Percentiles rank a stretch among this genome's conserved stretches.
phyloP scores from a whole-genome alignment of 2,329 filamentous ascomycete species.

The Achaetomium macrosporum region DNA sequence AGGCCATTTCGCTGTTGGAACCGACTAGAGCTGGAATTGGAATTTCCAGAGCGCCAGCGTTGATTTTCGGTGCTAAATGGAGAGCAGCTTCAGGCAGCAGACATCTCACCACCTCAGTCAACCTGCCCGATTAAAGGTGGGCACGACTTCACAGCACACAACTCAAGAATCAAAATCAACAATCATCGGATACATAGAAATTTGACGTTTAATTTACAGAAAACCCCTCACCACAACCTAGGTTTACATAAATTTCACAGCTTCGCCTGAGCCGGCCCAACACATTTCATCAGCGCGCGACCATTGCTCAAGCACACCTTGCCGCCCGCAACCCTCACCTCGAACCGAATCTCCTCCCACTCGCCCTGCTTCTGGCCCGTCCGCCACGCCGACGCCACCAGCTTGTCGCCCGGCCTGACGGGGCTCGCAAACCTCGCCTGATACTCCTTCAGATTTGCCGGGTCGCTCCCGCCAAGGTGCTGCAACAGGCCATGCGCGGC shows the following conservation, averaged over 20 bases:
- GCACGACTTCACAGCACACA: no score
- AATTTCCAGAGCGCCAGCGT: no score
- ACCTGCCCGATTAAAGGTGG: no score
- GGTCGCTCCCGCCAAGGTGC: conserved; percentile 67
- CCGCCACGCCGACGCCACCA: conserved; percentile 76
- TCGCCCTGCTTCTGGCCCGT: conserved; percentile 61
- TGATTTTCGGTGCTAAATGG: no score
- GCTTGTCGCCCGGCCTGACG: conserved; percentile 75
- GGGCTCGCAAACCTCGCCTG: conserved; percentile 83
- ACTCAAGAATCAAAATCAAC: no score
- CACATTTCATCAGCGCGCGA: conserved; percentile 66
- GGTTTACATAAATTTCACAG: conserved; percentile 39
- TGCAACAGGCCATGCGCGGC: conserved; percentile 68
- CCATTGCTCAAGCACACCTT: conserved; percentile 88
- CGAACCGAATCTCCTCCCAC: conserved; percentile 80
- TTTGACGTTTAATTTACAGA: neutral
- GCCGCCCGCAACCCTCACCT: conserved; percentile 68
- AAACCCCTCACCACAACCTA: neutral
- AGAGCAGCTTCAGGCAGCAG: no score
- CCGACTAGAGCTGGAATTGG: neutral
- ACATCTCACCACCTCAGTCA: no score
- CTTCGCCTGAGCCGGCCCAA: conserved; percentile 53
- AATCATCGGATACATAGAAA: no score
- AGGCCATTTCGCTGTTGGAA: neutral
- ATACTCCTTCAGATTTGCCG: conserved; percentile 79